phyloP scores from a whole-genome alignment of 345 rosid species.

The Boechera divaricarpa region DNA sequence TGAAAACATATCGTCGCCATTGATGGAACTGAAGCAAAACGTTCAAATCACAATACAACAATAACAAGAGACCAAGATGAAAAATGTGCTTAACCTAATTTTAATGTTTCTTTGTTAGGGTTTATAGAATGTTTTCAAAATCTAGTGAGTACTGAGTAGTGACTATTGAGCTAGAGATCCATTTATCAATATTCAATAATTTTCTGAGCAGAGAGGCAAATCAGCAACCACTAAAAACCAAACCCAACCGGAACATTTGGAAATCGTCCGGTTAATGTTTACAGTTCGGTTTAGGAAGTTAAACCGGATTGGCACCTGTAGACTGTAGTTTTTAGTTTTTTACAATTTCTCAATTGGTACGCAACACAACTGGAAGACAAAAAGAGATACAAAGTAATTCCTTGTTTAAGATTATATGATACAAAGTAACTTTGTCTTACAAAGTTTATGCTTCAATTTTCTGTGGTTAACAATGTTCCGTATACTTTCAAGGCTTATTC shows the following conservation, averaged over 20 bases:
- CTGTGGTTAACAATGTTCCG: not conserved
- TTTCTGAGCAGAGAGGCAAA: not conserved
- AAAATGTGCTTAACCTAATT: conserved; percentile 4
- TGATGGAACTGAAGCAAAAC: not conserved
- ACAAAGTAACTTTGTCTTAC: conserved; percentile 21
- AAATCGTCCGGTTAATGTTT: not conserved
- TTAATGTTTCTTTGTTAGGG: not conserved
- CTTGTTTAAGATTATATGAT: not conserved
- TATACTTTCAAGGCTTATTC: conserved; percentile 9
- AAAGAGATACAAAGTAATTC: not conserved
- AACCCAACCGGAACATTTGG: conserved; percentile 3
- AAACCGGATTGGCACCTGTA: conserved; percentile 5
- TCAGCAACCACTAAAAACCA: not conserved
- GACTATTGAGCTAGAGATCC: not conserved
- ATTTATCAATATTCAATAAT: not conserved
- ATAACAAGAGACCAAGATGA: not conserved
- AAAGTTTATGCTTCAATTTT: not conserved
- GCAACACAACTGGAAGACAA: not conserved
- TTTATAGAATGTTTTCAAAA: not conserved
- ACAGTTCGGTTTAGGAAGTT: not conserved
- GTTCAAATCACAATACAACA: not conserved
- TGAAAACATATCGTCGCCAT: conserved; percentile 50
- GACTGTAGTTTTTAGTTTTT: not conserved
- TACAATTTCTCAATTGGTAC: not conserved
- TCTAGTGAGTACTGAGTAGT: not conserved